Evolutionary conservation across 306 rosid species (phyloP), one percentile per base, ranked within the genome.

Genomic region (Psophocarpus tetragonolobus): DNA sequence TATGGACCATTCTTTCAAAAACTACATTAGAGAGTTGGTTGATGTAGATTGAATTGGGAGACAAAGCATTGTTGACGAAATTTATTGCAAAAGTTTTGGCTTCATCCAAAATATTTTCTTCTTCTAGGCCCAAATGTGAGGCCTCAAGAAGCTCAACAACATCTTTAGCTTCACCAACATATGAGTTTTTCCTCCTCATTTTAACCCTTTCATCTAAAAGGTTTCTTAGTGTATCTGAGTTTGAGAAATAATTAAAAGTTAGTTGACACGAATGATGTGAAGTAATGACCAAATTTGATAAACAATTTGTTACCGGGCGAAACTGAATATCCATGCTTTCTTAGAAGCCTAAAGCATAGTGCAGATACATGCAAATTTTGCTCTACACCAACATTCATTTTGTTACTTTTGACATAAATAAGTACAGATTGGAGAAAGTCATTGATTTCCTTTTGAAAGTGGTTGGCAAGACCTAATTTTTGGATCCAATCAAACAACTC

Each of bases 321-420:
- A 65, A 88, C 84, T 26, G 79, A 4, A 45, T 80, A 82, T 17
- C 91, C 90, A 32, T 85, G 87, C 8, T 84, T 84, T 75, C 93
- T 78, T 15, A 87, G 80, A 36, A 88, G 84, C 76, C 75, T 88
- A 66, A 91, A 91, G 80, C 83, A 75, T 29, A 82, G 48, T 14
- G 90, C 58, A 82, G 86, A 65, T 36, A 66, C 62, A 12, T 84
- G 80, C 20, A 86, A 68, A 68, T 73, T 80, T 11, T 82, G 60
- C 66, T 45, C 39, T 45, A 7, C 0, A 56, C 20, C 13, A 2
- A 9, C 24, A 44, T 27, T 62, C 3, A 62, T 7, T 20, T 45
- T 65, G 3, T 11, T 58, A 15, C 47, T 61, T 67, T 38, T 61
- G 11, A 41, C n/a, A 27, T 74, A 39, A 30, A 69, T 8, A 24